These are phyloP conservation scores for Mucor indicus DNA, from an alignment of 371 early-diverging fungal species.

Conservation along the genomic window DNA sequence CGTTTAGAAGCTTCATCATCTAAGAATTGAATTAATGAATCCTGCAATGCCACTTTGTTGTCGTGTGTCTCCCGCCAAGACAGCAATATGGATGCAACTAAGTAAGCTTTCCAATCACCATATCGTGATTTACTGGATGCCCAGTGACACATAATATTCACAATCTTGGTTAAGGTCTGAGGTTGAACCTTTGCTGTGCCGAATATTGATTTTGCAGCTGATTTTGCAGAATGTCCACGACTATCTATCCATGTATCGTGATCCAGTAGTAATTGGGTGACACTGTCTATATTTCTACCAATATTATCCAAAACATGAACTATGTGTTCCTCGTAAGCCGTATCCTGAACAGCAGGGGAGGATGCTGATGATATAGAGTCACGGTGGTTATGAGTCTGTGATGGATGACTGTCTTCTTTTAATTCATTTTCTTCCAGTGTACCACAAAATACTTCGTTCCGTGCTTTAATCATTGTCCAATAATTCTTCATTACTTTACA, in stretches of 20 bases:
- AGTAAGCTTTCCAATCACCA: constrained; percentile 60
- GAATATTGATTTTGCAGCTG: constrained; percentile 29
- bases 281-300: constrained; percentile 35
- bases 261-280: constrained; percentile 26
- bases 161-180: constrained; percentile 10
- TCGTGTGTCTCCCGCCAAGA: constrained; percentile 43
- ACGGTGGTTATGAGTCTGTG: background rate
- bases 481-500: constrained; percentile 31
- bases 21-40: constrained; percentile 44
- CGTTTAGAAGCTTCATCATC: constrained; percentile 22
- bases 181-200: constrained; percentile 12
- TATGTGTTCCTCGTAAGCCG: constrained; percentile 33
- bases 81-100: constrained; percentile 50
- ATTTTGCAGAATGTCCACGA: constrained; percentile 31
- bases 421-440: constrained; percentile 30
- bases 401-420: background rate
- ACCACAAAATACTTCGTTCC: constrained; percentile 50
- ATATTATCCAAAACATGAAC: constrained; percentile 41
- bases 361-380: background rate
- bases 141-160: constrained; percentile 56
- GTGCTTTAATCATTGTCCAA: constrained; percentile 43
- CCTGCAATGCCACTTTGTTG: constrained; percentile 32
- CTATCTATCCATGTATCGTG: constrained; percentile 33
- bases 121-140: constrained; percentile 51
- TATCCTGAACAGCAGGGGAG: background rate